phyloP scores from a whole-genome alignment of 1,139 yeast species.

The Protomyces macrosporus region DNA sequence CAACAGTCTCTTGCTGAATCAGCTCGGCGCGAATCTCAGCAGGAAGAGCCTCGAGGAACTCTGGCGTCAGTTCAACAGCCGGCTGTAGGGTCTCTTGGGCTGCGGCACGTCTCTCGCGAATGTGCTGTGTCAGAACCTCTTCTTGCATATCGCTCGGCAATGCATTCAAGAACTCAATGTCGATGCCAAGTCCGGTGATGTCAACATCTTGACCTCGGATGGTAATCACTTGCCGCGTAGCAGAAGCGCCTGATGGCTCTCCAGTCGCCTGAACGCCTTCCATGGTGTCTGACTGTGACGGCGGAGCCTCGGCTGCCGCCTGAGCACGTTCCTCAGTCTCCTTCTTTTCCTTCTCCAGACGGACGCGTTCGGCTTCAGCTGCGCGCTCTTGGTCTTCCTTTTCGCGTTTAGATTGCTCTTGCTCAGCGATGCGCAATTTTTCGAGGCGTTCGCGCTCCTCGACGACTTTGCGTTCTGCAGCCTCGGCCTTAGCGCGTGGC shows the following conservation, averaged over 20 bases:
- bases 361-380: neutral
- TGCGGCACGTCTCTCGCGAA: slow-evolving; percentile 58
- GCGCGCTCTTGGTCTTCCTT: slow-evolving; percentile 28
- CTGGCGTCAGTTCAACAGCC: slow-evolving; percentile 61
- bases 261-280: slow-evolving; percentile 27
- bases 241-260: neutral
- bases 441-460: slow-evolving; percentile 41
- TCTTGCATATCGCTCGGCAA: slow-evolving; percentile 90
- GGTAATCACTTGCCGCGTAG: slow-evolving; percentile 58
- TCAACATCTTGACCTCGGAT: slow-evolving; percentile 80
- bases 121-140: slow-evolving; percentile 83
- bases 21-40: slow-evolving; percentile 68
- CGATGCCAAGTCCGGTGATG: slow-evolving; percentile 84
- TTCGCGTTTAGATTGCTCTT: slow-evolving; percentile 33
- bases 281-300: slow-evolving; percentile 25
- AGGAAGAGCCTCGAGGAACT: slow-evolving; percentile 76
- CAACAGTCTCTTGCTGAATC: slow-evolving; percentile 54
- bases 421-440: slow-evolving; percentile 38
- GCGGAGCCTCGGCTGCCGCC: slow-evolving; percentile 35
- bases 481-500: slow-evolving; percentile 37
- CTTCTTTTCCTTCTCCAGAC: slow-evolving; percentile 40
- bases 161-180: slow-evolving; percentile 84
- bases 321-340: slow-evolving; percentile 37
- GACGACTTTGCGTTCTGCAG: slow-evolving; percentile 33
- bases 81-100: slow-evolving; percentile 37